Evolutionary conservation across 352 stramenopile genomes (phyloP).

Genomic region (Phytopythium delawarense): DNA sequence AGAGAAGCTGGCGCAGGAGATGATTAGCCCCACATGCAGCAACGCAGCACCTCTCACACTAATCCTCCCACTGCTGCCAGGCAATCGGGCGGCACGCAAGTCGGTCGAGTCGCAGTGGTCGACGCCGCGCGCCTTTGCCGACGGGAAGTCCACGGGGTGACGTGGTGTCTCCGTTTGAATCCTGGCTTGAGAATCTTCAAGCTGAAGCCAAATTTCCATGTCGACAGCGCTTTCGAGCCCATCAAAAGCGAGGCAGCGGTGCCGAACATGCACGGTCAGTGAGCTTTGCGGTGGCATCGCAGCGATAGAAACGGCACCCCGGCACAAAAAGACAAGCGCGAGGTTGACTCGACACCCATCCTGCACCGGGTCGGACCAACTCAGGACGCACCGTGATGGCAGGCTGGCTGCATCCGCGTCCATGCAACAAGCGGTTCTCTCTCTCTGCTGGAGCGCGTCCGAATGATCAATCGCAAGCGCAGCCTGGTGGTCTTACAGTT

Average conservation of each 20-base stretch:
- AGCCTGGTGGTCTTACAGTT: not conserved
- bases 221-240: not conserved
- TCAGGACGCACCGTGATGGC: not conserved
- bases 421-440: not conserved
- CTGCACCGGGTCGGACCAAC: not conserved
- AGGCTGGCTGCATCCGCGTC: not conserved
- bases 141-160: not conserved
- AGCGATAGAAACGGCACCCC: not conserved
- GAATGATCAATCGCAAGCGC: not conserved
- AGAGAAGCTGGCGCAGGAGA: not conserved
- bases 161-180: not conserved
- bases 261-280: too few species aligned
- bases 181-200: too few species aligned
- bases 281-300: not conserved
- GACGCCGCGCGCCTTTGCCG: not conserved
- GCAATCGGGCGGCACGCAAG: not conserved
- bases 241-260: not conserved
- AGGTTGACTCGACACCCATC: not conserved
- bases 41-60: not conserved
- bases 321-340: not conserved
- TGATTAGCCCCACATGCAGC: not conserved
- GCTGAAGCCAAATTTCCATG: not conserved
- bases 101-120: not conserved
- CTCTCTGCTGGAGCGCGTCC: not conserved
- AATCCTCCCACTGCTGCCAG: not conserved